phyloP scores from a whole-genome alignment of 495 filamentous ascomycete species.

The Parmelia sp. region DNA sequence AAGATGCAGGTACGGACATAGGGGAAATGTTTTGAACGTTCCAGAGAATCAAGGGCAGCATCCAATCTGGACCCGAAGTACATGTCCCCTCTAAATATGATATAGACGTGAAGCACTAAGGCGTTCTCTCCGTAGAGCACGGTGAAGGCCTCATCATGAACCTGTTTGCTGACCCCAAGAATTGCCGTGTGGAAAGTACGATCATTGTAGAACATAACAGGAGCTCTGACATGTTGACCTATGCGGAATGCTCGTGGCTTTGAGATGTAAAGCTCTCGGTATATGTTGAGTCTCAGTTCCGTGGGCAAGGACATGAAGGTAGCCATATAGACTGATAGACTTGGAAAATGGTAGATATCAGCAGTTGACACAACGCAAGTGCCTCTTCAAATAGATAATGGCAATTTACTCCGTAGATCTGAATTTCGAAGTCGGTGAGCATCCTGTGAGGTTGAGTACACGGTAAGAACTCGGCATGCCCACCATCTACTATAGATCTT shows the following conservation, averaged over 20 bases:
- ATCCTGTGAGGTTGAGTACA: background rate
- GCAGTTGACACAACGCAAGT: background rate
- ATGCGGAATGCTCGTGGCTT: background rate
- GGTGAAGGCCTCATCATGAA: background rate
- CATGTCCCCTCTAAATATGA: background rate
- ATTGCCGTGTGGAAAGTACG: background rate
- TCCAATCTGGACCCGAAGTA: background rate
- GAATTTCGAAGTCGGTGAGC: background rate
- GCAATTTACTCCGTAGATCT: background rate
- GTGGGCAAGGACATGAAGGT: background rate
- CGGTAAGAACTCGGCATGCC: too few species aligned
- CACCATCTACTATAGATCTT: too few species aligned
- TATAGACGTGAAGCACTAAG: background rate
- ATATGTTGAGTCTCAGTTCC: constrained; percentile 6
- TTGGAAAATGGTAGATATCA: background rate
- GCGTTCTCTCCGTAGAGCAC: background rate
- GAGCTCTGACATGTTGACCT: background rate
- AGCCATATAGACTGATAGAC: background rate
- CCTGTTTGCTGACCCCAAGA: background rate
- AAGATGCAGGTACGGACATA: constrained; percentile 8
- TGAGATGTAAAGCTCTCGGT: background rate
- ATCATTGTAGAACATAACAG: background rate
- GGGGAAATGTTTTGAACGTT: background rate
- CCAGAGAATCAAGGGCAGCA: background rate
- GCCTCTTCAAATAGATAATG: background rate